Evolutionary conservation across 2,329 filamentous ascomycete species (phyloP), one percentile per base, ranked within the genome.

Genomic region (Kalaharituber pfeilii): DNA sequence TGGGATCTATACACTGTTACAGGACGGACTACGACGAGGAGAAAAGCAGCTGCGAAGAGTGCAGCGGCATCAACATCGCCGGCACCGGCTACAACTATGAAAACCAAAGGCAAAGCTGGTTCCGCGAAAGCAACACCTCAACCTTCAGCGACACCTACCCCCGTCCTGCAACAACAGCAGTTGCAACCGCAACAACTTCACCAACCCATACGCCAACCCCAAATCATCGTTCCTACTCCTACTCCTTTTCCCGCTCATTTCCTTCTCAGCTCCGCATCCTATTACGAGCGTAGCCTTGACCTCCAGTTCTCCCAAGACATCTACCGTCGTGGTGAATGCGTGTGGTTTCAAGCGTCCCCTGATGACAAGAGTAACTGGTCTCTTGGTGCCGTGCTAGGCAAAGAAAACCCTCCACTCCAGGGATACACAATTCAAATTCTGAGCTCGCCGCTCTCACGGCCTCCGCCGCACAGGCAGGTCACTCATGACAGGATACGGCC

Each of bases 361-460:
- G 42, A 47, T 4, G 33, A 61, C 58, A 18, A 54, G 56, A 39
- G 53, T 53, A 26, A 55, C n/a, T 61, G 59, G 59, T 60, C 59
- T 51, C 54, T 61, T 6, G 59, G 59, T 24, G 53, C 60, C 22
- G 57, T 61, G 9, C 49, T 60, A 15, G 55, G 54, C 54, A 33
- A 54, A 26, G 29, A 39, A 36, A 24, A 13, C 15, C 2, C 50
- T 4, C 45, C 50, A 18, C 30, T 33, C 20, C 33, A 53, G 18
- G 55, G 54, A 25, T 61, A 61, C 27, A 60, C 53, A 44, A 55
- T 61, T 13, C 58, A 60, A 29, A 56, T 59, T 47, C 49, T 61
- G 29, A 58, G 56, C 26, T 61, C 59, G 7, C 56, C 58, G 26
- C 39, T 61, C 20, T 54, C 57, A 36, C 53, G 54, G 52, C 55